phyloP scores from a whole-genome alignment of 805 yeast species.

The Lipomyces sp. region DNA sequence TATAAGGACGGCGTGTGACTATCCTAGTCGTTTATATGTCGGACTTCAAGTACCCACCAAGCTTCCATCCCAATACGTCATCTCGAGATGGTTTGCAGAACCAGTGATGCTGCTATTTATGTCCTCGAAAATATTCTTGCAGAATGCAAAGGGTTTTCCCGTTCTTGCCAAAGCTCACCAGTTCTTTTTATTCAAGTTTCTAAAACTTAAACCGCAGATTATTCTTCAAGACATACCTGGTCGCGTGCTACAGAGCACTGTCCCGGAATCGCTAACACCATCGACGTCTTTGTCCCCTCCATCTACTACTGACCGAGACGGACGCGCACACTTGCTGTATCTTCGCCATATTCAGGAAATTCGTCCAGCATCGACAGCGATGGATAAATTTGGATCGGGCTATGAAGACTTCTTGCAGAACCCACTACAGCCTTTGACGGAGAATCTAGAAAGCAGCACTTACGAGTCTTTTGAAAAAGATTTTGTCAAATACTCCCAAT shows the following conservation, averaged over 20 bases:
- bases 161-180: constrained; percentile 62
- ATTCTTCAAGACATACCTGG: constrained; percentile 48
- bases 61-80: constrained; percentile 48
- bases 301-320: constrained; percentile 31
- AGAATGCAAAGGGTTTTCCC: constrained; percentile 60
- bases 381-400: constrained; percentile 38
- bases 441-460: constrained; percentile 54
- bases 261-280: neutral
- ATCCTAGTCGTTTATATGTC: constrained; percentile 58
- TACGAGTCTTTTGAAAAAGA: constrained; percentile 75
- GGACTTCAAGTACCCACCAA: constrained; percentile 71
- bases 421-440: constrained; percentile 72
- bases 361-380: constrained; percentile 35
- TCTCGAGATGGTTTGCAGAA: constrained; percentile 65
- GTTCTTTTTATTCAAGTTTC: constrained; percentile 44
- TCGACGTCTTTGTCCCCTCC: neutral
- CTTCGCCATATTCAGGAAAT: constrained; percentile 40
- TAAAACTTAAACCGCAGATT: constrained; percentile 44
- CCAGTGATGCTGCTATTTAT: constrained; percentile 58
- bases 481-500: constrained; percentile 60
- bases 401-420: constrained; percentile 48
- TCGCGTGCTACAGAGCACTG: no score
- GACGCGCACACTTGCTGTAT: constrained; percentile 44
- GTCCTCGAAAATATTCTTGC: constrained; percentile 54
- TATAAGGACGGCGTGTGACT: constrained; percentile 53